Conservation (phyloP, 192 early-diverging fungal genomes). For the Rhizophagus clarus region DNA sequence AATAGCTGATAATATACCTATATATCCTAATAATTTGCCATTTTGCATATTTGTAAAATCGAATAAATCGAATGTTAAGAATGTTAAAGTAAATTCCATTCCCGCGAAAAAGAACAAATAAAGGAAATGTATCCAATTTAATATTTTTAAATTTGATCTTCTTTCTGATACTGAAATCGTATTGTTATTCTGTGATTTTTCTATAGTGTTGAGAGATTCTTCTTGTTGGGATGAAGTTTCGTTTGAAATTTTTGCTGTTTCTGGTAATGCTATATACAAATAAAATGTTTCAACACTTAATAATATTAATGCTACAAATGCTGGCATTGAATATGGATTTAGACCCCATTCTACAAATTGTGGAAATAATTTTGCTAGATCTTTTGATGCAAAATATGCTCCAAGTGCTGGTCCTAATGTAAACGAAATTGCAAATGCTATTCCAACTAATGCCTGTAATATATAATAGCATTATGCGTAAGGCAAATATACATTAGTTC, state of each 20-base stretch:
- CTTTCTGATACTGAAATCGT: not conserved
- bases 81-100: slow-evolving; percentile 98
- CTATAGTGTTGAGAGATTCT: slow-evolving; percentile 14
- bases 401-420: slow-evolving; percentile 93
- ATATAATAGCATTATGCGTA: not conserved
- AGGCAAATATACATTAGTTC: too few relatives aligned
- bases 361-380: slow-evolving; percentile 47
- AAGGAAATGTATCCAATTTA: slow-evolving; percentile 79
- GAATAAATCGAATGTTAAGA: slow-evolving; percentile 93
- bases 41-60: slow-evolving; percentile 85
- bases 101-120: slow-evolving; percentile 94
- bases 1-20: slow-evolving; percentile 84
- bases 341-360: slow-evolving; percentile 49
- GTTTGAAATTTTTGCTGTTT: slow-evolving; percentile 54
- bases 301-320: slow-evolving; percentile 82
- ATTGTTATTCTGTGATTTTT: slow-evolving; percentile 12
- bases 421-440: slow-evolving; percentile 96
- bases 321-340: slow-evolving; percentile 84
- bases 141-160: slow-evolving; percentile 45
- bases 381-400: slow-evolving; percentile 70
- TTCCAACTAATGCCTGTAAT: slow-evolving; percentile 86
- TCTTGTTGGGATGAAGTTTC: slow-evolving; percentile 25
- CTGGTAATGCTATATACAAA: slow-evolving; percentile 74
- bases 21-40: slow-evolving; percentile 83
- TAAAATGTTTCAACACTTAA: slow-evolving; percentile 83